Percentiles rank a stretch among this genome's conserved stretches.
phyloP scores from a whole-genome alignment of 371 early-diverging fungal genomes.

The Rhizopus sp. region DNA sequence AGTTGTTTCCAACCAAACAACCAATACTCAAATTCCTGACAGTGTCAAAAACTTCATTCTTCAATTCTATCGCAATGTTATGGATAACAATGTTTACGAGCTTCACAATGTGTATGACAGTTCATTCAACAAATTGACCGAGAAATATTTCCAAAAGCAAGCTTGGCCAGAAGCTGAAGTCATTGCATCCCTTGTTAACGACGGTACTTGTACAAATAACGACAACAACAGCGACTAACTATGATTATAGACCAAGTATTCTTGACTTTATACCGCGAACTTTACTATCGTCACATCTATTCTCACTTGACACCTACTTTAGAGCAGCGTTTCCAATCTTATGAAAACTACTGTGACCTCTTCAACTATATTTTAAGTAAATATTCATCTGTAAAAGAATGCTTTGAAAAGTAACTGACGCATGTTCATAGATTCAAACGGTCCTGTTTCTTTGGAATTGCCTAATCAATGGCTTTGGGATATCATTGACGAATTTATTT shows the following conservation, averaged over 20 bases:
- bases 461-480: slow-evolving; percentile 99
- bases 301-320: slow-evolving; percentile 85
- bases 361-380: slow-evolving; percentile 94
- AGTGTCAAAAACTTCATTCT: slow-evolving; percentile 83
- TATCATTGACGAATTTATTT: slow-evolving; percentile 98
- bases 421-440: slow-evolving; percentile 66
- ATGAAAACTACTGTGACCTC: slow-evolving; percentile 93
- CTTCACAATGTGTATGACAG: slow-evolving; percentile 88
- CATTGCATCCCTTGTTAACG: slow-evolving; percentile 81
- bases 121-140: slow-evolving; percentile 90
- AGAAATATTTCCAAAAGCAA: slow-evolving; percentile 86
- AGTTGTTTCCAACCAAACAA: slow-evolving; percentile 41
- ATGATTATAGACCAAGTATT: slow-evolving; percentile 75
- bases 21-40: slow-evolving; percentile 73
- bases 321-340: slow-evolving; percentile 90
- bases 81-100: slow-evolving; percentile 82
- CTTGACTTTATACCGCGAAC: slow-evolving; percentile 91
- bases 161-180: slow-evolving; percentile 92
- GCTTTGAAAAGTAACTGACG: neutral
- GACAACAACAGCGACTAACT: neutral
- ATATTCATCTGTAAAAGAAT: slow-evolving; percentile 13
- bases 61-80: slow-evolving; percentile 78
- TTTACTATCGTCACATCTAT: slow-evolving; percentile 96
- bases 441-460: slow-evolving; percentile 84
- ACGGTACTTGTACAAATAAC: slow-evolving; percentile 59